A percentile compares a stretch with the other conserved stretches of the same genome.
Evolutionary conservation across 2,329 filamentous ascomycete genomes (phyloP).

Genomic region (Phialocephala sp.): DNA sequence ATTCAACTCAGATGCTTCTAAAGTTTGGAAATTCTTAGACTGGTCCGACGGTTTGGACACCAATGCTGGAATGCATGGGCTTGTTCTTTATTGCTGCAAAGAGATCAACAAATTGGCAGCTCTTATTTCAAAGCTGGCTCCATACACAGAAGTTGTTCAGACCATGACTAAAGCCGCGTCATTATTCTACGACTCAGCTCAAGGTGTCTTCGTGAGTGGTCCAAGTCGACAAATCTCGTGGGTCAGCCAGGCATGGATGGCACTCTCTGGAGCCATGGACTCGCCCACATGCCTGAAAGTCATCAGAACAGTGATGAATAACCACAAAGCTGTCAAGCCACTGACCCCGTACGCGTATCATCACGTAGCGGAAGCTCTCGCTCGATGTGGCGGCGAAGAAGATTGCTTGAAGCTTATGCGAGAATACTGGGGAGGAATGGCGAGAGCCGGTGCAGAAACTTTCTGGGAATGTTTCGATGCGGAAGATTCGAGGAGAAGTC

Average conservation of each 20-base stretch:
- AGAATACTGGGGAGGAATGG: conserved; percentile 46
- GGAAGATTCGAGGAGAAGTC: conserved; percentile 39
- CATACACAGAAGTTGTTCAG: conserved; percentile 32
- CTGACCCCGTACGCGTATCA: conserved; percentile 44
- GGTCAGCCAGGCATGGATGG: conserved; percentile 43
- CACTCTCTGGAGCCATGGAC: conserved; percentile 38
- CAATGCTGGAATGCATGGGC: conserved; percentile 42
- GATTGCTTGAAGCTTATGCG: conserved; percentile 41
- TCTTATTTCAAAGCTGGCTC: conserved; percentile 35
- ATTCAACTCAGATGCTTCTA: conserved; percentile 31
- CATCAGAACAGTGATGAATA: conserved; percentile 36
- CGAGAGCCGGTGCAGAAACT: conserved; percentile 42
- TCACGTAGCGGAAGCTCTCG: conserved; percentile 41
- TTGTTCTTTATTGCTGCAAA: conserved; percentile 42
- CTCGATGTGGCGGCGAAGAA: conserved; percentile 36
- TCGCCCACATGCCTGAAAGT: conserved; percentile 30
- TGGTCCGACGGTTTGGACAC: conserved; percentile 42
- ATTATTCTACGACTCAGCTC: conserved; percentile 31
- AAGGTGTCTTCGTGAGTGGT: conserved; percentile 39
- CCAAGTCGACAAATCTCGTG: conserved; percentile 41
- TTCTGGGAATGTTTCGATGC: conserved; percentile 45
- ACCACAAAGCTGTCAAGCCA: conserved; percentile 40
- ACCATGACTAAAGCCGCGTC: conserved; percentile 35
- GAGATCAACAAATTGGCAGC: conserved; percentile 39
- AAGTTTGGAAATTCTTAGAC: conserved; percentile 44